Evolutionary conservation across 139 green algal genomes (phyloP).

Genomic region (Coccomyxa sp.): DNA sequence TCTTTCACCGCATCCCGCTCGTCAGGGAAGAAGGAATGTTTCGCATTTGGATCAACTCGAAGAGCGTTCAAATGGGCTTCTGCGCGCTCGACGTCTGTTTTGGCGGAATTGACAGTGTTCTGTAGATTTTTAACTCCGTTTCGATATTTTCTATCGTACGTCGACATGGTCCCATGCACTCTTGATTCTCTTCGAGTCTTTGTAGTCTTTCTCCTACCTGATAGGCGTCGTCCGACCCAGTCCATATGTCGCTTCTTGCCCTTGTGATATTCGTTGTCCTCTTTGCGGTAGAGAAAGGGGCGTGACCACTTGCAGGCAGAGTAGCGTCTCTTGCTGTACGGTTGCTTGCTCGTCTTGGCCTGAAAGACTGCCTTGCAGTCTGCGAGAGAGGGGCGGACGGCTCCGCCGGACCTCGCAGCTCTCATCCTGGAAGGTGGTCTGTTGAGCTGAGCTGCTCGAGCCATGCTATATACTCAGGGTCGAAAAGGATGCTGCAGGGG

Average conservation of each 20-base stretch:
- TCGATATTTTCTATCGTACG: neutral
- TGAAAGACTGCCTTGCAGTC: conserved; percentile 1
- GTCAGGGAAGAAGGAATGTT: neutral
- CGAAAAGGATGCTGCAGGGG: neutral
- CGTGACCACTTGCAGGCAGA: neutral
- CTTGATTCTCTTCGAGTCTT: neutral
- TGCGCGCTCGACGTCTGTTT: neutral
- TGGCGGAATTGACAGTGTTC: neutral
- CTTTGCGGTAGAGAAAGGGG: conserved; percentile 1
- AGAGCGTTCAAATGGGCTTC: conserved; percentile 1
- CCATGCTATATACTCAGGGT: neutral
- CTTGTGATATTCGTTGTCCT: conserved; percentile 2
- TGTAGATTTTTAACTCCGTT: neutral
- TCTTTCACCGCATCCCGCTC: neutral
- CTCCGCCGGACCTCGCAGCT: neutral
- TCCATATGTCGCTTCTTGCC: neutral
- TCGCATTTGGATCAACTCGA: neutral
- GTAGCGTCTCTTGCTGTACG: conserved; percentile 1
- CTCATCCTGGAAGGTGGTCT: neutral
- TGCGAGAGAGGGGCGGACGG: neutral
- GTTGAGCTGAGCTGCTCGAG: neutral
- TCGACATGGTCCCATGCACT: neutral
- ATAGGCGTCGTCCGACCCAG: conserved; percentile 1
- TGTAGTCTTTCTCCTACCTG: neutral
- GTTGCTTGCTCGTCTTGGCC: neutral